Conservation (phyloP, 2,329 filamentous ascomycete species). For the Emmonsiellopsis sp. region DNA sequence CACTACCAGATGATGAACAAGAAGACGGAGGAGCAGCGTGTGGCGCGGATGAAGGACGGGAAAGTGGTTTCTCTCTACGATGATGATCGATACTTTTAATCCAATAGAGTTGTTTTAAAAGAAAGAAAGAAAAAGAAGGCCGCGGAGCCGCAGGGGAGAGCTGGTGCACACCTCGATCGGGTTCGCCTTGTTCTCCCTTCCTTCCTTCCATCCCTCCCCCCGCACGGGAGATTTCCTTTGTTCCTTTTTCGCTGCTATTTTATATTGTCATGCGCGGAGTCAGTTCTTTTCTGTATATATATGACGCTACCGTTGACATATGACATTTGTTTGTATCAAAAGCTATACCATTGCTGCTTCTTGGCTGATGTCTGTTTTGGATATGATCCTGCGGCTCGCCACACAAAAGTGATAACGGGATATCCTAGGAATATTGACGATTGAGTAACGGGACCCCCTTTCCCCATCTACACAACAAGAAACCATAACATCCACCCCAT, state of each 20-base stretch:
- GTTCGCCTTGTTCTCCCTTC: not conserved
- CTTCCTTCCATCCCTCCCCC: not conserved
- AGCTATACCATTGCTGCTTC: no score
- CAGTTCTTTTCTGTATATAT: constrained; percentile 1
- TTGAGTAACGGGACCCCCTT: no score
- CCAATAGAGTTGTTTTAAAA: not conserved
- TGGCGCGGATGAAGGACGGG: constrained; percentile 35
- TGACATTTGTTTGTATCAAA: not conserved
- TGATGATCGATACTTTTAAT: constrained; percentile 21
- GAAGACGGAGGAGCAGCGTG: constrained; percentile 48
- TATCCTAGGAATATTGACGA: no score
- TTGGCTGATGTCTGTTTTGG: no score
- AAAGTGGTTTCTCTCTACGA: constrained; percentile 36
- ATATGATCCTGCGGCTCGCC: no score
- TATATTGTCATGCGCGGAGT: constrained; percentile 3
- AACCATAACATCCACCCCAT: no score
- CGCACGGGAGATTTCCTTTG: not conserved
- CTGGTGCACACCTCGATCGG: not conserved
- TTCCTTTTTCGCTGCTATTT: constrained; percentile 5
- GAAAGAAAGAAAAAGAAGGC: not conserved
- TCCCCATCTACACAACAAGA: no score
- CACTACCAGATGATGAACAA: constrained; percentile 52
- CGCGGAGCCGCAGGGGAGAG: no score
- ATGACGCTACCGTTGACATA: not conserved
- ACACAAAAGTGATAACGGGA: no score